Evolutionary conservation across 1,284 basidiomycete genomes (phyloP), one percentile per base, ranked within the genome.

Genomic region (Waitea zeae): DNA sequence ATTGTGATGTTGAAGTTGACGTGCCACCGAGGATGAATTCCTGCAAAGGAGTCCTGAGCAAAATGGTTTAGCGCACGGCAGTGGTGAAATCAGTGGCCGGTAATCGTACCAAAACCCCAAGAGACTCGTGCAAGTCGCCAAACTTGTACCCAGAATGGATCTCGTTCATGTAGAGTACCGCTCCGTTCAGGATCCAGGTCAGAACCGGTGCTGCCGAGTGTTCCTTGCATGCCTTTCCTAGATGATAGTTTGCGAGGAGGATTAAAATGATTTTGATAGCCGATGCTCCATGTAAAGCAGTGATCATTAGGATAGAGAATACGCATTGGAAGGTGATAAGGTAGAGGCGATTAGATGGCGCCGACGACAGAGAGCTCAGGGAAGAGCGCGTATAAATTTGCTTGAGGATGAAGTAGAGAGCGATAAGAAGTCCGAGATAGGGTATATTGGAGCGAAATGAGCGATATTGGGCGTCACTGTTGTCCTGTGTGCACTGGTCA

Each of bases 1-100:
- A 95, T 95, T 2, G 89, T 92, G 45, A 98, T 92, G 53, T 98
- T 98, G 65, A 93, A 97, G 45, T 66, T 75, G 49, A 97, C 69
- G 47, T 96, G 75, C 93, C 95, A 98, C 20, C 89, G 64, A 3
- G 89, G 84, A 44, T 70, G 90, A 37, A 63, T 71, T 32, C 62
- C 93, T 58, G 54, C 46, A 40, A 68, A 74, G 26, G 39, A 47
- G 50, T 96, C 89, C 81, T 93, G 44, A 9, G 35, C 27, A 33
- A 26, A n/a, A 28, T 14, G 34, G 53, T 17, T 12, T 28, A 13
- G 20, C 31, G 12, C 7, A 22, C 13, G 38, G 27, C 12, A 33
- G 18, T 24, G 13, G 17, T 20, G 3, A 26, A 26, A 28, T 17
- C 12, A 20, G 28, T 28, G 15, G 11, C 27, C n/a, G 9, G 29